phyloP scores from a whole-genome alignment of 352 stramenopile species.

The Globisporangium canariense region DNA sequence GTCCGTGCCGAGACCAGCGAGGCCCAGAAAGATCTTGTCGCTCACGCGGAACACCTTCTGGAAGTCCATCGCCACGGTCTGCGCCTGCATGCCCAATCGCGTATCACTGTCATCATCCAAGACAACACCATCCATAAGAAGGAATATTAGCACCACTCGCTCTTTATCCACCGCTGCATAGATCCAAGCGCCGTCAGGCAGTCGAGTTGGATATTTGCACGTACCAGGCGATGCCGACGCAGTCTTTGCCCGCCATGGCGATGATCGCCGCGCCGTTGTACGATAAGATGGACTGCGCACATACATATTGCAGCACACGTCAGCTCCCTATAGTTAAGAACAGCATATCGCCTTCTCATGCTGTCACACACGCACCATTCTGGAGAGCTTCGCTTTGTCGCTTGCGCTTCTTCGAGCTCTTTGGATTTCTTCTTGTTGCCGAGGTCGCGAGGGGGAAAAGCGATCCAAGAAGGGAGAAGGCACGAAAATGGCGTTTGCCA shows the following conservation, averaged over 20 bases:
- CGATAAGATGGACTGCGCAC: constrained; percentile 80
- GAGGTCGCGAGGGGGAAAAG: constrained; percentile 2
- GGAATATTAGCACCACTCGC: neutral
- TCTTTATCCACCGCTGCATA: neutral
- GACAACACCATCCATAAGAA: neutral
- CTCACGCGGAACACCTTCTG: constrained; percentile 99
- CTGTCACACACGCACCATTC: constrained; percentile 27
- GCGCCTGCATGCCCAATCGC: constrained; percentile 94
- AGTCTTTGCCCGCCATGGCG: constrained; percentile 99
- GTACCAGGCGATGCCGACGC: constrained; percentile 96
- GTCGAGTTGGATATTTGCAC: neutral
- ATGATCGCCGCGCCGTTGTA: constrained; percentile 99
- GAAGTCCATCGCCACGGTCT: constrained; percentile 98
- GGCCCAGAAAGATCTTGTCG: constrained; percentile 94
- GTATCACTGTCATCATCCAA: constrained; percentile 77
- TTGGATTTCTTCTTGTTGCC: constrained; percentile 15
- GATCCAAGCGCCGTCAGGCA: neutral
- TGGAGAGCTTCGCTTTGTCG: constrained; percentile 1
- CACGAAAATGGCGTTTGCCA: neutral
- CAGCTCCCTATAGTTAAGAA: neutral
- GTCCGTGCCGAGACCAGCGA: constrained; percentile 97
- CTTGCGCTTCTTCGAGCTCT: constrained; percentile 1
- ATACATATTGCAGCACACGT: neutral
- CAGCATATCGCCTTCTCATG: neutral
- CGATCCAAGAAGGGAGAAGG: constrained; percentile 10